Percentiles rank a stretch among this genome's conserved stretches.
phyloP scores from a whole-genome alignment of 1,284 basidiomycete species.

The Lentinus polychrous region DNA sequence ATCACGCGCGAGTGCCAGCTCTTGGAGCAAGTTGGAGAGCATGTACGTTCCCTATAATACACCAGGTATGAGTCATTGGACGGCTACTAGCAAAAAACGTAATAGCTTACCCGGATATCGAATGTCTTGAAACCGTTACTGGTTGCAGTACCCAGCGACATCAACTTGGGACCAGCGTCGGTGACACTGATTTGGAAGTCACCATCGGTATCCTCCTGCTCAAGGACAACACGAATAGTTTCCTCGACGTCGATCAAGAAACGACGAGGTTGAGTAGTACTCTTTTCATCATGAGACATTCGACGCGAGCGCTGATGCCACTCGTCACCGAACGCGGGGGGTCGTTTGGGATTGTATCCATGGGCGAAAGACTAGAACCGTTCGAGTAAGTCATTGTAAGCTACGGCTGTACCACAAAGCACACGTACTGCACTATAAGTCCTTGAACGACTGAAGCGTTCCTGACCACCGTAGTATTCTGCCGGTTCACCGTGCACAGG shows the following conservation, averaged over 20 bases:
- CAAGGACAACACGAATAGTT: conserved; percentile 92
- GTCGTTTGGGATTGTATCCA: conserved; percentile 55
- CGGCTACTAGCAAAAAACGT: conserved; percentile 2
- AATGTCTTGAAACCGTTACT: conserved; percentile 98
- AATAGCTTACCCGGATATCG: conserved; percentile 76
- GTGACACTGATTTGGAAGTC: conserved; percentile 97
- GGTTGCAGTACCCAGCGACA: conserved; percentile 92
- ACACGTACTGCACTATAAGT: conserved; percentile 76
- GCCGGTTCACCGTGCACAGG: conserved; percentile 64
- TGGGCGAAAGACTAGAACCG: conserved; percentile 24
- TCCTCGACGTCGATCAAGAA: conserved; percentile 99
- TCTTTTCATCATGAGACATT: conserved; percentile 82
- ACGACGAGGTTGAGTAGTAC: conserved; percentile 65
- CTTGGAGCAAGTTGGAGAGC: conserved; percentile 98
- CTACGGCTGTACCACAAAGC: conserved; percentile 7
- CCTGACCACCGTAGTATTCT: conserved; percentile 77
- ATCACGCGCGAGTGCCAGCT: conserved; percentile 94
- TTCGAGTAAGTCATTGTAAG: conserved; percentile 1
- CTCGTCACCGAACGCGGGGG: conserved; percentile 70
- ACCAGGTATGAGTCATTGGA: background rate
- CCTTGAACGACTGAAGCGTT: conserved; percentile 70
- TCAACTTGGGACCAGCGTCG: conserved; percentile 94
- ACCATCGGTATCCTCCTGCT: conserved; percentile 97
- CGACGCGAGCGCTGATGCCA: conserved; percentile 64
- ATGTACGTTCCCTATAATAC: conserved; percentile 88